Percentiles rank a stretch among this genome's conserved stretches.
phyloP scores from a whole-genome alignment of 805 yeast species.

The Alloascoidea hylecoeti region DNA sequence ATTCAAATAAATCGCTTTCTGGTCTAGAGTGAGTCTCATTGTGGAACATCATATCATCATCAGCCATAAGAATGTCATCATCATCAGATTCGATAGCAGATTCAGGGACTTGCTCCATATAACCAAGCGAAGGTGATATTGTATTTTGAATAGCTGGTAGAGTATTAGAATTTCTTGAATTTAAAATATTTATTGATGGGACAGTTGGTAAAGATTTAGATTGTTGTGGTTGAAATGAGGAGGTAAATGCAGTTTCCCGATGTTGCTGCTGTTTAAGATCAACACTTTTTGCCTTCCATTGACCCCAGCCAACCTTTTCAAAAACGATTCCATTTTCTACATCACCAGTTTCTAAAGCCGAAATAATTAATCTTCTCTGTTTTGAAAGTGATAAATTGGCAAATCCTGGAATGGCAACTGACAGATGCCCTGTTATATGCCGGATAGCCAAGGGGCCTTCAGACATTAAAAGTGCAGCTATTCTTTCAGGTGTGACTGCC shows the following conservation, averaged over 20 bases:
- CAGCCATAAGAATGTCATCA: constrained; percentile 17
- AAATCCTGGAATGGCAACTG: constrained; percentile 64
- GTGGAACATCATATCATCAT: constrained; percentile 17
- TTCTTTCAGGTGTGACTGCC: constrained; percentile 65
- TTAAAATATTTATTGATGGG: too few species aligned
- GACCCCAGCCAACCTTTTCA: constrained; percentile 97
- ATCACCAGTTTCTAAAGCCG: constrained; percentile 70
- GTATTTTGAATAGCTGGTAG: too few species aligned
- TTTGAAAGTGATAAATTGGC: constrained; percentile 71
- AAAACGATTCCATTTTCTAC: constrained; percentile 41
- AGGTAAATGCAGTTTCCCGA: too few species aligned
- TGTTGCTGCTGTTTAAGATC: constrained; percentile 7
- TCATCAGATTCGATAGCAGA: constrained; percentile 16
- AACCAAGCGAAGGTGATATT: too few species aligned
- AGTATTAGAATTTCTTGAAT: too few species aligned
- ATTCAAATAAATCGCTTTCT: constrained; percentile 9
- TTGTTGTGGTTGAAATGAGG: too few species aligned
- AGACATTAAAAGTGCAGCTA: constrained; percentile 49
- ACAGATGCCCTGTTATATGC: constrained; percentile 69
- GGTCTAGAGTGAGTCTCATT: constrained; percentile 6
- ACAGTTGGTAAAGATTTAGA: too few species aligned
- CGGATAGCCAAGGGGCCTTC: constrained; percentile 89
- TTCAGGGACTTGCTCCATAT: constrained; percentile 14
- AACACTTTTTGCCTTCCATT: constrained; percentile 70
- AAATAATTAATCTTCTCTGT: constrained; percentile 82